Evolutionary conservation across 352 stramenopile species (phyloP), one percentile per base, ranked within the genome.

Genomic region (Plasmopara muralis): DNA sequence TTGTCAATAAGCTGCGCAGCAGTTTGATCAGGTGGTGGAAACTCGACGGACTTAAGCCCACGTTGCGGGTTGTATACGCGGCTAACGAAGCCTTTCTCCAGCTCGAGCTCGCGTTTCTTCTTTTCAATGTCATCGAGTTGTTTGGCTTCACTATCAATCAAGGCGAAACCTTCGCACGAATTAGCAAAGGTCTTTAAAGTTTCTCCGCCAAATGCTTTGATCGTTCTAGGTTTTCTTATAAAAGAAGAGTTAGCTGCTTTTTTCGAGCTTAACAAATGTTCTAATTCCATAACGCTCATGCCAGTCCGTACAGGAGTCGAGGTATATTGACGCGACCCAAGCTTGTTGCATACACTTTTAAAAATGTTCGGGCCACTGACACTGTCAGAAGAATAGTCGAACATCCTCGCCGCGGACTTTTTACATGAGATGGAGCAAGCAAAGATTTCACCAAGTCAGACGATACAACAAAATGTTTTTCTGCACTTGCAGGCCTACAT

Each of bases 1-100:
- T 90, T 93, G 37, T 88, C 75, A 39, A 93, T 83, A 40, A 88
- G 63, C 35, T 90, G 74, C 1, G 63, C 70, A 3, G 79, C 85
- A 6, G 73, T 85, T 55, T 83, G 64, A 44, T 88, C 74, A 1
- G 82, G 77, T 3, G 76, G 60, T 8, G 64, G 62, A 47, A 84
- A 83, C 9, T 76, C 65, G 34, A 76, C 62, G 9, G 64, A 53
- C n/a, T 77, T 83, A 5, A 68, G 60, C 16, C 74, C 63, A 7
- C 66, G 71, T 3, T 65, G 71, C 13, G 75, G 70, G 20, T 81
- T 71, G 46, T 79, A 85, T 20, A 81, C 72, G 5, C 68, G 41
- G 43, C 79, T 88, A 13, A 74, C 33, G 46, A 75, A 90, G 0
- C 61, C 64, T 10, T 48, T 66, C 49, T 90, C 79, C 57, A 70